Conservation (phyloP, 2,329 filamentous ascomycete genomes). For the Zalaria obscura region DNA sequence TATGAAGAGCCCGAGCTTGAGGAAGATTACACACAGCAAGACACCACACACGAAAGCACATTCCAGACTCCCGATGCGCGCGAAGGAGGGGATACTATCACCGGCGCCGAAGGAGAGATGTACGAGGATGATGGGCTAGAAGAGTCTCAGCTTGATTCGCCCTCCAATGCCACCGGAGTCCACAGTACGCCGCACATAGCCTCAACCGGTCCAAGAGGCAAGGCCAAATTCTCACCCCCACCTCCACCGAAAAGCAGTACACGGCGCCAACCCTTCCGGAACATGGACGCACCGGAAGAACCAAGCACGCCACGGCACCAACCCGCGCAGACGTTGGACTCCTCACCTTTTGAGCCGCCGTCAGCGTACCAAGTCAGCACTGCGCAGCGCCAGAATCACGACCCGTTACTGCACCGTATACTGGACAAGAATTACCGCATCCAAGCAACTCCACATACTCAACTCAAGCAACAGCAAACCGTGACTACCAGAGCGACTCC, state of each 20-base stretch:
- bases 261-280: constrained; percentile 2
- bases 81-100: constrained; percentile 13
- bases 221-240: constrained; percentile 9
- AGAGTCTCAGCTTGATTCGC: constrained; percentile 54
- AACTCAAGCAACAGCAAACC: constrained; percentile 24
- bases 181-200: constrained; percentile 47
- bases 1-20: constrained; percentile 70
- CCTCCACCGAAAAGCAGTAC: constrained; percentile 17
- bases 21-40: constrained; percentile 33
- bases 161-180: constrained; percentile 28
- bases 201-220: constrained; percentile 6
- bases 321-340: constrained; percentile 8
- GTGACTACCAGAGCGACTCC: constrained; percentile 20
- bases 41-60: constrained; percentile 6
- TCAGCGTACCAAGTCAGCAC: constrained; percentile 25
- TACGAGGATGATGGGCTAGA: constrained; percentile 22
- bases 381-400: constrained; percentile 34
- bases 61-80: constrained; percentile 7
- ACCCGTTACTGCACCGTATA: constrained; percentile 79
- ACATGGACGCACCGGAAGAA: constrained; percentile 12
- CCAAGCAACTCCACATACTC: constrained; percentile 74
- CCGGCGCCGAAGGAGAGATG: constrained; percentile 22
- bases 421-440: constrained; percentile 92
- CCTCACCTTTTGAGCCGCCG: constrained; percentile 38
- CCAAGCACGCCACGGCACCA: constrained; percentile 5